Base-by-base conservation (phyloP, 2,329 filamentous ascomycete species). In the Epichloe scottii region DNA sequence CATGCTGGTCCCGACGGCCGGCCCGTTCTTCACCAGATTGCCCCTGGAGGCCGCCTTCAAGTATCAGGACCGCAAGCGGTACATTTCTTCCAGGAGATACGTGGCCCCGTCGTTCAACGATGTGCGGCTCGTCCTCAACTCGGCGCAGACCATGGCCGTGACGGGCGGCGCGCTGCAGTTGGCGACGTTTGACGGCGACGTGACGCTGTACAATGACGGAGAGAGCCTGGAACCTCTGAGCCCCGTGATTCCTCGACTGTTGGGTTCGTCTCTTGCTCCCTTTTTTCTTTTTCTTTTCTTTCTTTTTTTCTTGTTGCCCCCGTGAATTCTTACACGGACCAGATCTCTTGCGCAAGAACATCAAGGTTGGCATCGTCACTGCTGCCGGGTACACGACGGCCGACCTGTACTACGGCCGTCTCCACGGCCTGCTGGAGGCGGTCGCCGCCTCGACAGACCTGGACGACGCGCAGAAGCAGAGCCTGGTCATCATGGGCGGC, bases 31-130 rank as follows among this genome's bases (percentile, higher is more conserved):
- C 71, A 97, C 91, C 0, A 78, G 85, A 5, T 72, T 97, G 3
- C 84, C 87, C 2, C 79, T 97, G 8, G 88, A 91, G 63, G 87
- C 89, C 46, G 91, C 91, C 6, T 97, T 97, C 71, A 83, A 84
- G 58, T 91, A 87, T 68, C 93, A 97, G 68, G 93, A 98, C 66
- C 71, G 77, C 53, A 84, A 84, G 56, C 82, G 93, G 6, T 86
- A 84, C 66, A 98, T 98, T 61, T 95, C 89, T 30, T 89, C 85
- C 2, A 79, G 93, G 23, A 84, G 93, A 54, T 97, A 96, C 64
- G 93, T 98, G 2, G 87, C 91, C 1, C 93, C 93, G 0, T 95
- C 88, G 1, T 98, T 98, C 77, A 98, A 98, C 69, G 93, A 98
- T 64, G 82, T 98, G 53, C 83, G 93, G 2, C 76, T 96, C 23